Percentiles rank a stretch among this genome's conserved stretches.
Evolutionary conservation across 306 rosid species (phyloP).

Genomic region (Quercus agrifolia): DNA sequence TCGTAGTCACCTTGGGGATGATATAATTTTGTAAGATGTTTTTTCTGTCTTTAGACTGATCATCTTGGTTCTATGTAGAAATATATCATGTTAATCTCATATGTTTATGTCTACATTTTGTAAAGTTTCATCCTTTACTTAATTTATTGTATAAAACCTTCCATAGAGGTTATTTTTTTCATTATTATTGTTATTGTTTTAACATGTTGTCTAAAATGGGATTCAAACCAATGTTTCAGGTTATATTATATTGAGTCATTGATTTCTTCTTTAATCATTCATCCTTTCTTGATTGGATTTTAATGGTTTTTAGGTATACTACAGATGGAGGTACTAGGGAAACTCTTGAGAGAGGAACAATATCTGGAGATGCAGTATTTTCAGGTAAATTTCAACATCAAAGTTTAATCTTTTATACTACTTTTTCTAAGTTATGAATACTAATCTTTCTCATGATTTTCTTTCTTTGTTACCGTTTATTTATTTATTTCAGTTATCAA

Average conservation of each 20-base stretch:
- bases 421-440: background rate
- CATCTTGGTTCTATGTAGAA: constrained; percentile 10
- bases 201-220: no score
- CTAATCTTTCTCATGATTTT: background rate
- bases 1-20: constrained; percentile 73
- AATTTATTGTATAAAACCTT: background rate
- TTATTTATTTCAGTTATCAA: background rate
- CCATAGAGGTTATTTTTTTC: background rate
- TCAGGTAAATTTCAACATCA: constrained; percentile 52
- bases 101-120: background rate
- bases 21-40: constrained; percentile 65
- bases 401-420: background rate
- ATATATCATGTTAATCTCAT: background rate
- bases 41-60: constrained; percentile 26
- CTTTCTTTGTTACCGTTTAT: background rate
- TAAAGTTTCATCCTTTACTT: background rate
- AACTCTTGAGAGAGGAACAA: constrained; percentile 82
- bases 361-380: constrained; percentile 68
- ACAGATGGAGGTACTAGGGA: constrained; percentile 94
- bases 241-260: background rate
- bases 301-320: constrained; percentile 59
- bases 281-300: background rate
- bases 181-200: no score
- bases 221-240: background rate
- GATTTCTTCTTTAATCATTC: constrained; percentile 8